Evolutionary conservation across 257 asterid species (phyloP), one percentile per base, ranked within the genome.

Genomic region (Thymus quinquecostatus): DNA sequence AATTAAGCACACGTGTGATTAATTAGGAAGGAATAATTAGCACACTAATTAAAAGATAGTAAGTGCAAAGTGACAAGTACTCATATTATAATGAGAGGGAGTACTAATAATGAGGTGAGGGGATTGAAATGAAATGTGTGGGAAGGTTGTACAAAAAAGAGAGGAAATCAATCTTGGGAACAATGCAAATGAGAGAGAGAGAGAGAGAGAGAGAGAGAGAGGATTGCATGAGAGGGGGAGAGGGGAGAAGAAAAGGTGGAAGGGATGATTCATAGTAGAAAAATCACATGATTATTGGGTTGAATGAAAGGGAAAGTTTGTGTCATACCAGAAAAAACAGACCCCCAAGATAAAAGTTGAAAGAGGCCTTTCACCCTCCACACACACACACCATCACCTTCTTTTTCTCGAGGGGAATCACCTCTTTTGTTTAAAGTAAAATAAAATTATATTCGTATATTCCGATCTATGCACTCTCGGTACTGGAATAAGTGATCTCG

Each of bases 341-440:
- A 43, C 73, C 81, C 81, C 77, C 76, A 77, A 75, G 38, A 64
- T 48, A 44, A 76, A 80, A 78, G 78, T 82, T 82, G 85, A 80
- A 84, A 80, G 58, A 33, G 34, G 53, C 82, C 69, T 61, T 74
- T 77, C 81, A 82, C 77, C 84, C 69, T 14, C 81, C 80, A 34
- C 57, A 2, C 49, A 3, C 41, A 5, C 41, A 32, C 58, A 10
- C 58, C 45, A 6, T 34, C 29, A 10, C 44, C 5, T 43, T 44
- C 49, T 10, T 8, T 5, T 21, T 21, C 21, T 21, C 21, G 21
- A 21, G 21, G 21, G 21, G 21, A 21, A 21, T 21, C 21, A 21
- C 21, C 21, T 21, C 21, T 21, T 21, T 21, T 21, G 21, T 21
- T 21, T 21, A 21, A 21, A 21, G 21, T 21, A 21, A 21, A 21